Conservation (phyloP, 257 asterid species). For the Nicotiana otophora region DNA sequence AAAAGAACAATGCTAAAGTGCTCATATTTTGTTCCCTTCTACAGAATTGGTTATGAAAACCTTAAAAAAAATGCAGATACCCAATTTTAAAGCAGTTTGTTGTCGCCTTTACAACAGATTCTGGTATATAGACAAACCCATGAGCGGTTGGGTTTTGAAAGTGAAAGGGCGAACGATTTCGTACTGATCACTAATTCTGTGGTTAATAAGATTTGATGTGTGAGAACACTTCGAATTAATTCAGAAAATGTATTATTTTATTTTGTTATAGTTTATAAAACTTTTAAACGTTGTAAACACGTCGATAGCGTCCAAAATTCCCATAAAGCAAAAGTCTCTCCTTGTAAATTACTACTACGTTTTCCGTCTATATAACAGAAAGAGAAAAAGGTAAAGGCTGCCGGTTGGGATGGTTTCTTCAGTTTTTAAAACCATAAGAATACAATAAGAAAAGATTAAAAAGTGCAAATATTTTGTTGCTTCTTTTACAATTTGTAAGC, state of each 20-base stretch:
- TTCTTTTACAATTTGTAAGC: background rate
- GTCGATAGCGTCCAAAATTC: background rate
- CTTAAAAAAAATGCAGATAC: background rate
- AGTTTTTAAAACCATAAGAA: background rate
- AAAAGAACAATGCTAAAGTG: background rate
- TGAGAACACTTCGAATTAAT: background rate
- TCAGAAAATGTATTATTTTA: too few species aligned
- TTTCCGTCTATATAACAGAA: background rate
- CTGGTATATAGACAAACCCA: background rate
- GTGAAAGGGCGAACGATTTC: background rate
- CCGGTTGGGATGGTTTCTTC: too few species aligned
- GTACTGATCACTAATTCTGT: background rate
- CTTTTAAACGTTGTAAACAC: background rate
- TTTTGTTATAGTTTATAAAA: background rate
- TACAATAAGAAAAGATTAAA: background rate
- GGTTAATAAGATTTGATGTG: background rate
- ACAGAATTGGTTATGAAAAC: background rate
- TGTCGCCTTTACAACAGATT: background rate
- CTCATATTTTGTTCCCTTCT: background rate
- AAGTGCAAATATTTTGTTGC: background rate
- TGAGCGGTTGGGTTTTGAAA: background rate
- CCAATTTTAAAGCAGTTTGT: background rate
- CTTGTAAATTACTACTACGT: background rate
- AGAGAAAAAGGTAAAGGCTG: background rate
- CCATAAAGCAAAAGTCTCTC: background rate